Percentiles rank a stretch among this genome's conserved stretches.
phyloP scores from a whole-genome alignment of 345 rosid species.

The Ailanthus altissimus region DNA sequence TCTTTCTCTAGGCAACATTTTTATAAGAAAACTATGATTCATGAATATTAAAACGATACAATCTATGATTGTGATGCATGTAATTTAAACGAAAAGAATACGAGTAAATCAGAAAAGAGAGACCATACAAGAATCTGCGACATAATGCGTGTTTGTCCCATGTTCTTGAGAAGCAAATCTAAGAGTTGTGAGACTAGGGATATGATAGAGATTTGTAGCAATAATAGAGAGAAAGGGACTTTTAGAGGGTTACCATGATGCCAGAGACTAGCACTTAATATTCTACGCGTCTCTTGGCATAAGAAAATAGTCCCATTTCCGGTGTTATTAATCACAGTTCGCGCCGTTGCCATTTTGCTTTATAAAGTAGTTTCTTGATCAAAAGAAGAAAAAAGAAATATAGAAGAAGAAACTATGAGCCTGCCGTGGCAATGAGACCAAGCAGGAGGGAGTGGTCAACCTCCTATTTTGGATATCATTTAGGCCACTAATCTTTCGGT shows the following conservation, averaged over 20 bases:
- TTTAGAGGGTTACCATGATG: slow-evolving; percentile 15
- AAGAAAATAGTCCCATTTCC: slow-evolving; percentile 13
- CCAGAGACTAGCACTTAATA: slow-evolving; percentile 11
- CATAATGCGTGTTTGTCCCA: slow-evolving; percentile 29
- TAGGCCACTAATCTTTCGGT: not conserved
- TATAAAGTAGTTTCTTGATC: not conserved
- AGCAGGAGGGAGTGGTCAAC: slow-evolving; percentile 9
- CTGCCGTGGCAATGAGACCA: not conserved
- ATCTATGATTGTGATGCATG: not conserved
- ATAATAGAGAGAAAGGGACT: slow-evolving; percentile 22
- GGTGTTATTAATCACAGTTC: not conserved
- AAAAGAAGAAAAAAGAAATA: not conserved
- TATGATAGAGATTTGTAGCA: slow-evolving; percentile 25
- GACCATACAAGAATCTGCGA: slow-evolving; percentile 34
- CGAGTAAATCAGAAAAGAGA: not conserved
- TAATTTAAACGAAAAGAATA: not conserved
- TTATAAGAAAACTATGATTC: not conserved
- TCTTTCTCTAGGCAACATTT: not conserved
- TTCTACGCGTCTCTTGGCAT: slow-evolving; percentile 1
- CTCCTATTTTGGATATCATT: not conserved
- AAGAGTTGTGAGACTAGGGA: slow-evolving; percentile 20
- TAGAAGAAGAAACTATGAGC: not conserved
- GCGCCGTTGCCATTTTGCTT: not conserved
- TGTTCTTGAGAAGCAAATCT: slow-evolving; percentile 21
- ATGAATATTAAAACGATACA: no score